phyloP scores from a whole-genome alignment of 2,329 filamentous ascomycete genomes.

The Aspergillus clavatus region DNA sequence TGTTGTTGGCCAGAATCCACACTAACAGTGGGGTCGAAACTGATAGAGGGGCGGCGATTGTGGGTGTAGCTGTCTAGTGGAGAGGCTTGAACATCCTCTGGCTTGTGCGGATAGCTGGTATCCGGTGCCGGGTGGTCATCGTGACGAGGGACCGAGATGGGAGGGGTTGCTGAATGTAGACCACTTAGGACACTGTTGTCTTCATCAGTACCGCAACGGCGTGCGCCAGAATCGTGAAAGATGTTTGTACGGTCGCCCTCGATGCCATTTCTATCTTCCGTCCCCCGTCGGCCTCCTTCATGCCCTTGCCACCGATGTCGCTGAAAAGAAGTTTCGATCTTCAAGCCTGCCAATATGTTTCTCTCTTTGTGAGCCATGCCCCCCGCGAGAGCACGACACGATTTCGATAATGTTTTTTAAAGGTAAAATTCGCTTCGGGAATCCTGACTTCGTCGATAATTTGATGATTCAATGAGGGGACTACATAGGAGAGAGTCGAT shows the following conservation, averaged over 20 bases:
- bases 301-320: constrained; percentile 23
- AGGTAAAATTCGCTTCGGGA: neutral
- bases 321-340: constrained; percentile 37
- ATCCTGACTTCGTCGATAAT: neutral
- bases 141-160: constrained; percentile 42
- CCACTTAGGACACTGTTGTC: constrained; percentile 36
- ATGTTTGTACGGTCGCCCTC: constrained; percentile 35
- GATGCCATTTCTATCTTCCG: constrained; percentile 31
- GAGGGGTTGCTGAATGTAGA: constrained; percentile 40
- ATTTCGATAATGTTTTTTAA: constrained; percentile 10
- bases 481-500: neutral
- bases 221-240: constrained; percentile 31
- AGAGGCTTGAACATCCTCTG: constrained; percentile 33
- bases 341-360: constrained; percentile 33
- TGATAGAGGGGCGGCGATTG: constrained; percentile 39
- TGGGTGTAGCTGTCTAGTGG: constrained; percentile 41
- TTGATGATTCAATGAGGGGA: neutral
- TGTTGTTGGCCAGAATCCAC: constrained; percentile 38
- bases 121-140: constrained; percentile 24
- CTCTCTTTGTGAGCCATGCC: constrained; percentile 38
- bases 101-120: constrained; percentile 6
- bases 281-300: constrained; percentile 21
- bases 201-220: constrained; percentile 36
- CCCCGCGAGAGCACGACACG: constrained; percentile 21
- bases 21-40: constrained; percentile 39